Evolutionary conservation across 805 yeast genomes (phyloP).

Genomic region (Candida parachauliodes): DNA sequence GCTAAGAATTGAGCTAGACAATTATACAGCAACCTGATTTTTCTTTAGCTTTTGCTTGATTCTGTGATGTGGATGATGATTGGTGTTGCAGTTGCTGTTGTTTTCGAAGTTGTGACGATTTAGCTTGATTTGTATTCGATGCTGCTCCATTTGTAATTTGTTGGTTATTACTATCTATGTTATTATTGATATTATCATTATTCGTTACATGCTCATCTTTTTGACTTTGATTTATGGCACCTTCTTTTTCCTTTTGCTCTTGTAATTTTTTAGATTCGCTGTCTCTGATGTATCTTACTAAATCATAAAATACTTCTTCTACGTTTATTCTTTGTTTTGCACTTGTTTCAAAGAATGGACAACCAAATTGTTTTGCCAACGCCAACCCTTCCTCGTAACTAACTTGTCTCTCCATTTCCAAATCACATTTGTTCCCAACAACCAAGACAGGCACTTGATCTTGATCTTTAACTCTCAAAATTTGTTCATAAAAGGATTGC

Average conservation of each 20-base stretch:
- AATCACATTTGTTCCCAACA: constrained; percentile 78
- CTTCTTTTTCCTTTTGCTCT: constrained; percentile 1
- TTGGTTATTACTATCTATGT: constrained; percentile 2
- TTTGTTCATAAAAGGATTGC: constrained; percentile 72
- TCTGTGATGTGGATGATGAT: no score
- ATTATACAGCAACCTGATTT: constrained; percentile 37
- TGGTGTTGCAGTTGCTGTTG: neutral
- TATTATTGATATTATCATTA: constrained; percentile 3
- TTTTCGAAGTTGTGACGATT: neutral
- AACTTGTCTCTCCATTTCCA: constrained; percentile 73
- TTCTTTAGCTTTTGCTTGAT: constrained; percentile 24
- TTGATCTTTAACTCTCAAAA: constrained; percentile 71
- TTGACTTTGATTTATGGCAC: neutral
- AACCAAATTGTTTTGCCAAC: constrained; percentile 62
- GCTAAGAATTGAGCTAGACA: constrained; percentile 19
- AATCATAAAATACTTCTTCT: constrained; percentile 72
- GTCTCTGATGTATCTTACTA: constrained; percentile 55
- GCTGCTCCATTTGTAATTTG: neutral
- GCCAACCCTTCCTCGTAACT: constrained; percentile 57
- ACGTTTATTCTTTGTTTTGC: constrained; percentile 92
- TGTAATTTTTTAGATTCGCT: constrained; percentile 8
- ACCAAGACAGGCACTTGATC: constrained; percentile 71
- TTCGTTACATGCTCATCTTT: neutral
- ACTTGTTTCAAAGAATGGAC: constrained; percentile 84
- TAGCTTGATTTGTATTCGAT: neutral